Base-by-base conservation (phyloP, 2,329 filamentous ascomycete species). In the Aureobasidium sp. region DNA sequence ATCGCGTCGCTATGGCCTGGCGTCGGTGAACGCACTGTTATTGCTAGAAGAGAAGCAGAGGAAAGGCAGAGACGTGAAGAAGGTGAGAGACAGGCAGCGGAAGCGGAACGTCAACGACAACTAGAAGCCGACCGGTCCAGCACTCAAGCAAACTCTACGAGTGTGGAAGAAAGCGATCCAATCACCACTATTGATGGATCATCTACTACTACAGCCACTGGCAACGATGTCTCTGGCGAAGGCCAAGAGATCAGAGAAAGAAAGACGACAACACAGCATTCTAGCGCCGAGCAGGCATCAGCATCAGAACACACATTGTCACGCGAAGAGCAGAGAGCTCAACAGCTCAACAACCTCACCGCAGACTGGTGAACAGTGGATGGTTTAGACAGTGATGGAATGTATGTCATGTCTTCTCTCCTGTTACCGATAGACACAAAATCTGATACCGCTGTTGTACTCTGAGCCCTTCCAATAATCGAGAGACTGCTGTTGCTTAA, bases 1-100 rank as follows among this genome's bases (percentile, higher is more conserved):
- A 69, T 87, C 37, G 84, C 83, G 0, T 85, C 81, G 69, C 68
- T 87, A 54, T 80, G 84, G 68, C 84, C 84, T 0, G 84, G 84
- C 0, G 76, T 87, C 32, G 84, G 84, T 0, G 84, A 87, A 69
- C 75, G 82, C 8, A 82, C 85, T 68, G 81, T 86, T 14, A 75
- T 78, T 64, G 83, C 81, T 30, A 76, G 80, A 16, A 77, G 80
- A 64, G 75, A 75, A 61, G 72, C 73, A 59, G 71, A 72, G 59
- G 62, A 53, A 37, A 76, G 29, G 16, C 49, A 61, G 74, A 74
- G 27, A 75, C 77, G 61, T 71, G 53, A 55, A n/a, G 59, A 62
- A 58, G 53, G 62, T 21, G 62, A 62, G 53, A 29, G 62, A 58
- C 47, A 34, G 29, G 51, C 44, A 7, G 54, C 44, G 37, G 36